phyloP scores from a whole-genome alignment of 1,284 basidiomycete genomes.

The Cerrena zonata region DNA sequence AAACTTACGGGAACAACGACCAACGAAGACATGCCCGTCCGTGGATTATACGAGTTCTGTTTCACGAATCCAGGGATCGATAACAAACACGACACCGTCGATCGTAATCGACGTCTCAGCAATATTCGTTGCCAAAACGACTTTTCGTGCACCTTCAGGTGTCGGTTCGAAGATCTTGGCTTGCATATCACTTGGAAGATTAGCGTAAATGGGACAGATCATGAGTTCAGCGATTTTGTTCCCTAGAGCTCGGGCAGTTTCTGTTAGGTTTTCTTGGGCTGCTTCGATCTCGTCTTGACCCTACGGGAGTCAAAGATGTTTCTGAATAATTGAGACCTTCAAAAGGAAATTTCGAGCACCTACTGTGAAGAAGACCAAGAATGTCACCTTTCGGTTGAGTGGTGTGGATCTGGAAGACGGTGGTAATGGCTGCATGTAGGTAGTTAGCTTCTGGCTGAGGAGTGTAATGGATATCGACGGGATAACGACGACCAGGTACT shows the following conservation, averaged over 20 bases:
- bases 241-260: constrained; percentile 89
- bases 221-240: constrained; percentile 95
- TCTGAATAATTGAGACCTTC: constrained; percentile 3
- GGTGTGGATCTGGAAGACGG: constrained; percentile 97
- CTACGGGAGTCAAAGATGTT: constrained; percentile 32
- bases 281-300: constrained; percentile 99
- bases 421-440: constrained; percentile 96
- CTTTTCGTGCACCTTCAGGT: constrained; percentile 91
- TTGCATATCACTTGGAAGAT: constrained; percentile 97
- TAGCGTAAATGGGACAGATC: constrained; percentile 96
- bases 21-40: constrained; percentile 93
- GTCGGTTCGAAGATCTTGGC: constrained; percentile 99
- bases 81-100: constrained; percentile 95
- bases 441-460: constrained; percentile 98
- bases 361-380: constrained; percentile 91
- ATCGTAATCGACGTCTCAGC: constrained; percentile 98
- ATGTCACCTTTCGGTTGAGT: constrained; percentile 99
- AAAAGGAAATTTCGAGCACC: constrained; percentile 20
- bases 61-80: constrained; percentile 96
- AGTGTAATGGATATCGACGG: constrained; percentile 98
- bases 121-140: constrained; percentile 97
- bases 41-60: constrained; percentile 94
- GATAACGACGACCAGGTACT: constrained; percentile 96
- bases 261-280: constrained; percentile 90
- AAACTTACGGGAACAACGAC: constrained; percentile 84